phyloP scores from a whole-genome alignment of 371 early-diverging fungal species.

The Nematocida displodere region DNA sequence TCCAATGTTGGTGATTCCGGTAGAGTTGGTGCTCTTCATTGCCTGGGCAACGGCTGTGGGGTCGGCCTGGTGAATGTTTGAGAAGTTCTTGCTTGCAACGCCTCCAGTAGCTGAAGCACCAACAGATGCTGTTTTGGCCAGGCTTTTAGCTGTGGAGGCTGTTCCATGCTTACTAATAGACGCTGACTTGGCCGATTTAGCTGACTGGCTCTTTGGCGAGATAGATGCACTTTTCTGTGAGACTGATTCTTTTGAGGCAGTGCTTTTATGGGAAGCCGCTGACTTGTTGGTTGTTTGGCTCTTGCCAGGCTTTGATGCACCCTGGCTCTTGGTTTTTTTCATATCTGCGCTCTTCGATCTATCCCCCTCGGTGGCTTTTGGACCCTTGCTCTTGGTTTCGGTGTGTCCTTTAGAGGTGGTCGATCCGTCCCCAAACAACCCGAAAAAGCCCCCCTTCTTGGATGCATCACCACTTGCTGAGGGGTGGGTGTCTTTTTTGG shows the following conservation, averaged over 20 bases:
- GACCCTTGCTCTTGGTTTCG: not conserved
- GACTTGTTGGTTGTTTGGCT: not conserved
- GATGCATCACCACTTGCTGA: too few relatives aligned
- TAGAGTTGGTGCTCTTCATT: constrained; percentile 13
- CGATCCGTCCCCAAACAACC: too few relatives aligned
- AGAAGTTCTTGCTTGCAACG: not conserved
- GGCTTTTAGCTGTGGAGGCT: not conserved
- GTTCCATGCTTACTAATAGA: not conserved
- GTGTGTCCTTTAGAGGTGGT: not conserved
- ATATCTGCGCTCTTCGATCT: not conserved
- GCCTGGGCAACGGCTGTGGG: too few relatives aligned
- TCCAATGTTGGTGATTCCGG: constrained; percentile 33
- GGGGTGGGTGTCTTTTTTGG: too few relatives aligned
- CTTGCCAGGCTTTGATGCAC: too few relatives aligned
- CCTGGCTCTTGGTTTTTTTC: not conserved
- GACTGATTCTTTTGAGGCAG: not conserved
- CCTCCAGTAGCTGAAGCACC: not conserved
- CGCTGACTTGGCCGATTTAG: not conserved
- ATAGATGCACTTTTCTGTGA: not conserved
- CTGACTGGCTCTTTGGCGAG: not conserved
- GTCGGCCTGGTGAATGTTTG: not conserved
- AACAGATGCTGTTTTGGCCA: not conserved
- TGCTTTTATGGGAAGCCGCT: not conserved
- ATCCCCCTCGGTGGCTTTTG: not conserved
- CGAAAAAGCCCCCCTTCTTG: too few relatives aligned